A percentile compares a stretch with the other conserved stretches of the same genome.
Conservation (phyloP, 169 alveolate genomes). For the Miamiensis avidus region DNA sequence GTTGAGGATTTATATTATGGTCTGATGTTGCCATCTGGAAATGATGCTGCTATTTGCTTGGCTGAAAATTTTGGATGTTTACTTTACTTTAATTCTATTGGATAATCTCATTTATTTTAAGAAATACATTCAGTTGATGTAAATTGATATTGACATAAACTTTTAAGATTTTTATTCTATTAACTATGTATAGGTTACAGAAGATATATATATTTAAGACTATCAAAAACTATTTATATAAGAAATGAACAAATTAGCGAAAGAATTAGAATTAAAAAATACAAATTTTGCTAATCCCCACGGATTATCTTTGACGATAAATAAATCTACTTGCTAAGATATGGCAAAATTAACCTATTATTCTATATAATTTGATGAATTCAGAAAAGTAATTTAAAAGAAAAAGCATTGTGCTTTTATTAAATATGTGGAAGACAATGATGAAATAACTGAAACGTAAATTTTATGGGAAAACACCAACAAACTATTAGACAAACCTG, state of each 20-base stretch:
- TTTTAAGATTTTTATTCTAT: not conserved
- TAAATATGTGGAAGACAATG: conserved; percentile 19
- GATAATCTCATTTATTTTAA: not conserved
- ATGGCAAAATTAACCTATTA: conserved; percentile 36
- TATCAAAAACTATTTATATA: conserved; percentile 45
- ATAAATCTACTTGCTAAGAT: conserved; percentile 60
- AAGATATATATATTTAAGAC: conserved; percentile 18
- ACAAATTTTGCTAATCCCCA: conserved; percentile 64
- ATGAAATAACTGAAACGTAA: conserved; percentile 16
- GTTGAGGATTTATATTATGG: conserved; percentile 62
- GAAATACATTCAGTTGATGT: conserved; percentile 30
- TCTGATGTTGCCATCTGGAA: conserved; percentile 77
- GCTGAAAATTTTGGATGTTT: conserved; percentile 49
- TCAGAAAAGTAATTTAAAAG: conserved; percentile 31
- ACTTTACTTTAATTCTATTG: conserved; percentile 21
- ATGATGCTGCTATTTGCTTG: conserved; percentile 61
- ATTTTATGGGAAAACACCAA: conserved; percentile 64
- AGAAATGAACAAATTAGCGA: conserved; percentile 60
- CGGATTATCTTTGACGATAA: conserved; percentile 58
- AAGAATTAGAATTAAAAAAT: conserved; percentile 33
- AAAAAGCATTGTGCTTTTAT: conserved; percentile 12
- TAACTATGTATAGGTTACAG: conserved; percentile 7
- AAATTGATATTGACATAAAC: no score
- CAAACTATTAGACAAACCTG: conserved; percentile 42
- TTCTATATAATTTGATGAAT: conserved; percentile 28